Percentiles rank a stretch among this genome's conserved stretches.
Evolutionary conservation across 768 basidiomycete genomes (phyloP).

Genomic region (Dacryopinax primogenitus): DNA sequence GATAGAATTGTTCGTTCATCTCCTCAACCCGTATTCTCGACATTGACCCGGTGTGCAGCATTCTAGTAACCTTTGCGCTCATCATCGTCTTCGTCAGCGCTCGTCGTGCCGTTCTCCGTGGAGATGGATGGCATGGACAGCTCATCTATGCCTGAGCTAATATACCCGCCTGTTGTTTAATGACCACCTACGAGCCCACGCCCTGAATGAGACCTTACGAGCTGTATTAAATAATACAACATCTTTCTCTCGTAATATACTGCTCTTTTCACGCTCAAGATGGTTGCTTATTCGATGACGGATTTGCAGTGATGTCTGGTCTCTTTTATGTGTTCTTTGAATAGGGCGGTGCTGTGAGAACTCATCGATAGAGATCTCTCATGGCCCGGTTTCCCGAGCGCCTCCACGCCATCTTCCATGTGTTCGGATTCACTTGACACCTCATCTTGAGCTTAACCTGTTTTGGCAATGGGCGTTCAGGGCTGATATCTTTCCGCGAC

Average conservation of each 20-base stretch:
- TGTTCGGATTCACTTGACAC: not conserved
- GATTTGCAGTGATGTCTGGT: no score
- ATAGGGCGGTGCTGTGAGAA: no score
- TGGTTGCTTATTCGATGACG: no score
- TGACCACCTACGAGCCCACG: not conserved
- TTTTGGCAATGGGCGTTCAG: not conserved
- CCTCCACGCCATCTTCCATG: not conserved
- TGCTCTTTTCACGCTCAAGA: no score
- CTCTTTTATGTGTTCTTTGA: no score
- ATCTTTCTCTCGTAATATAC: no score
- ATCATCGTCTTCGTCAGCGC: constrained; percentile 48
- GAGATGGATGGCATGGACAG: constrained; percentile 52
- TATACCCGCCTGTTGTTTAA: not conserved
- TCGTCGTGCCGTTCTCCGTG: constrained; percentile 44
- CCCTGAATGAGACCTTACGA: no score
- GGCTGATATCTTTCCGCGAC: not conserved
- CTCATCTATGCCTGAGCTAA: constrained; percentile 29
- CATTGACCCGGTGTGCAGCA: constrained; percentile 31
- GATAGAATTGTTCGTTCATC: constrained; percentile 50
- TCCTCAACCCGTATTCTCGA: not conserved
- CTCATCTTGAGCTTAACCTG: not conserved
- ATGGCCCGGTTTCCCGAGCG: no score
- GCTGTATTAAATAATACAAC: no score
- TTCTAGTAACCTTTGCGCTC: constrained; percentile 49
- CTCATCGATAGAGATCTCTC: no score